A percentile compares a stretch with the other conserved stretches of the same genome.
These are phyloP conservation scores for Boletellus sp. DNA, from an alignment of 1,284 basidiomycete species.

Conservation along the genomic window DNA sequence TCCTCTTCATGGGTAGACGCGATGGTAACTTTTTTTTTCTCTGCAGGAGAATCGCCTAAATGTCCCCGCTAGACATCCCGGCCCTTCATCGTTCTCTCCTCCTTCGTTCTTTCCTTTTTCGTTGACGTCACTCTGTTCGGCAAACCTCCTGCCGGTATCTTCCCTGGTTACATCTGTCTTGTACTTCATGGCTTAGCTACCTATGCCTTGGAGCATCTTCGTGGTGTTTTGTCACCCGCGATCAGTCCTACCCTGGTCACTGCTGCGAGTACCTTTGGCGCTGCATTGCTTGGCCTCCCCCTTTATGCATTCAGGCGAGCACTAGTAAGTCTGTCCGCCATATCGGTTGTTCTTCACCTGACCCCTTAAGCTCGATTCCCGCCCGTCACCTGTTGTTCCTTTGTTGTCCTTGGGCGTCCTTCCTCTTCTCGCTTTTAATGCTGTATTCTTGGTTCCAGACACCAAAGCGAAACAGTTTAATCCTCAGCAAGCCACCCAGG, in stretches of 20 bases:
- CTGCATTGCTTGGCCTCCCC: slow-evolving; percentile 57
- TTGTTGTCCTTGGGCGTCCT: slow-evolving; percentile 53
- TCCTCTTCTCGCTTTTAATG: slow-evolving; percentile 55
- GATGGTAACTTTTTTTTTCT: slow-evolving; percentile 48
- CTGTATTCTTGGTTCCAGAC: slow-evolving; percentile 57
- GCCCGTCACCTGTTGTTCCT: slow-evolving; percentile 42
- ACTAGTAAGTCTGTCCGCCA: slow-evolving; percentile 43
- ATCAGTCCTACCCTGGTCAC: slow-evolving; percentile 51
- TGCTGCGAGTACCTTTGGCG: slow-evolving; percentile 57
- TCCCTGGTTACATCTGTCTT: slow-evolving; percentile 66
- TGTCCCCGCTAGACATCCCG: slow-evolving; percentile 39
- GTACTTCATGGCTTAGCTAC: slow-evolving; percentile 56
- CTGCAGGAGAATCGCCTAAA: slow-evolving; percentile 20
- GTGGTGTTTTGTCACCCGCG: slow-evolving; percentile 52
- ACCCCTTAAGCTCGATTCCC: slow-evolving; percentile 36
- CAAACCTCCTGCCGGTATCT: slow-evolving; percentile 40
- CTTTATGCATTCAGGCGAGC: slow-evolving; percentile 59
- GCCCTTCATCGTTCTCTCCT: slow-evolving; percentile 41
- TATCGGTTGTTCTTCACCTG: slow-evolving; percentile 1
- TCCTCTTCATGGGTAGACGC: slow-evolving; percentile 60
- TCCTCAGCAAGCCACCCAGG: slow-evolving; percentile 46
- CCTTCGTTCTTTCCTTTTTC: slow-evolving; percentile 47
- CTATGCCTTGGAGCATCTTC: slow-evolving; percentile 58
- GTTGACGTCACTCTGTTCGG: slow-evolving; percentile 54
- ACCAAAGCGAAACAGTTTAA: slow-evolving; percentile 46